A percentile compares a stretch with the other conserved stretches of the same genome.
phyloP scores from a whole-genome alignment of 495 filamentous ascomycete species.

The Neurospora cerealis region DNA sequence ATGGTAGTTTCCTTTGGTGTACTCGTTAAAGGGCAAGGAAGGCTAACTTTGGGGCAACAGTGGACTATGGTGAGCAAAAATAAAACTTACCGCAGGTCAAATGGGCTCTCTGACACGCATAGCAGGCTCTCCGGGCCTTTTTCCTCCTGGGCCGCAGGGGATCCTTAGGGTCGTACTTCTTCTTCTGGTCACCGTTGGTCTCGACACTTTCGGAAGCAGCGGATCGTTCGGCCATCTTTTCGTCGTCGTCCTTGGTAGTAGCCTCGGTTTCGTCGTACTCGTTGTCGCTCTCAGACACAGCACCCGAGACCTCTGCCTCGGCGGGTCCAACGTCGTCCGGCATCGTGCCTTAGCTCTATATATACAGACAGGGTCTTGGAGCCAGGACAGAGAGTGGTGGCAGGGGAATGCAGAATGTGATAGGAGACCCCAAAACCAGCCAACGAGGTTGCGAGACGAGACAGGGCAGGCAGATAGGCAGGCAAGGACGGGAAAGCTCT shows the following conservation, averaged over 20 bases:
- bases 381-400: constrained; percentile 7
- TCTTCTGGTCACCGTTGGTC: constrained; percentile 38
- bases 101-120: constrained; percentile 94
- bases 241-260: constrained; percentile 43
- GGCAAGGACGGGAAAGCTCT: not conserved
- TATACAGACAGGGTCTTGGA: constrained; percentile 20
- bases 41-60: not conserved
- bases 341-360: constrained; percentile 41
- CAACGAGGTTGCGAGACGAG: constrained; percentile 17
- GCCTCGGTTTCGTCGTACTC: constrained; percentile 38
- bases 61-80: not conserved
- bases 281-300: constrained; percentile 46
- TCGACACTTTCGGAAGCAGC: constrained; percentile 34
- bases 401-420: constrained; percentile 24
- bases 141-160: constrained; percentile 80
- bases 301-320: constrained; percentile 42
- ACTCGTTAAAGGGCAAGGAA: not conserved
- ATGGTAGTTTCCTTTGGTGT: no score
- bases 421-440: constrained; percentile 15
- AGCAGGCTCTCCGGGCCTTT: constrained; percentile 91
- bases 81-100: constrained; percentile 84
- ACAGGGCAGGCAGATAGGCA: constrained; percentile 2
- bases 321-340: constrained; percentile 33
- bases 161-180: constrained; percentile 70
- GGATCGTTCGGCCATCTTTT: constrained; percentile 48